Evolutionary conservation across 768 basidiomycete species (phyloP).

Genomic region (Lactifluus piperatus): DNA sequence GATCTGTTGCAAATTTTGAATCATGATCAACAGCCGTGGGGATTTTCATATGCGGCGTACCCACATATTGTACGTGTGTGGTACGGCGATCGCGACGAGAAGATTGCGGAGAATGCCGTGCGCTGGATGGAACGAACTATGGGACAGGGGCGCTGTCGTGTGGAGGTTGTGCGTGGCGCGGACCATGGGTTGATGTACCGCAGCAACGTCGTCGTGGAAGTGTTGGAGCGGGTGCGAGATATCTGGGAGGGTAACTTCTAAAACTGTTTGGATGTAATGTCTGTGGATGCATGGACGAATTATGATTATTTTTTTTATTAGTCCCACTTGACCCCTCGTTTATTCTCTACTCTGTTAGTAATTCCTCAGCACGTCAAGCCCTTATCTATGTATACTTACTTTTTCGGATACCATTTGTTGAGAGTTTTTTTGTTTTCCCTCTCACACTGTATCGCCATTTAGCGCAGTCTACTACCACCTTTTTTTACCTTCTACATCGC

Average conservation of each 20-base stretch:
- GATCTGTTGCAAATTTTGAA: constrained; percentile 91
- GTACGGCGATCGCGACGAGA: constrained; percentile 92
- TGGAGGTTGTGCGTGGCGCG: constrained; percentile 79
- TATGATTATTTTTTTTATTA: neutral
- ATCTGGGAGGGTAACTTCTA: constrained; percentile 27
- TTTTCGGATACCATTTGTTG: constrained; percentile 13
- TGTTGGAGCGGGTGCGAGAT: constrained; percentile 59
- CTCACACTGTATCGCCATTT: constrained; percentile 8
- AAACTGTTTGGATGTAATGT: neutral
- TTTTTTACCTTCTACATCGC: constrained; percentile 10
- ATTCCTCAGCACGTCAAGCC: neutral
- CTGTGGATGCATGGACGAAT: neutral
- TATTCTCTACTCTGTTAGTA: neutral
- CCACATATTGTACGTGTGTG: constrained; percentile 73
- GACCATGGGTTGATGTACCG: constrained; percentile 94
- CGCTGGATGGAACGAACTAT: constrained; percentile 88
- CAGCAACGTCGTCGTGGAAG: constrained; percentile 78
- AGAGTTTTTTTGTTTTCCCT: neutral
- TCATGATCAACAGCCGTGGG: constrained; percentile 82
- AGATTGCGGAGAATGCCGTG: constrained; percentile 85
- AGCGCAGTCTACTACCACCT: constrained; percentile 3
- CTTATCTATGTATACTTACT: constrained; percentile 16
- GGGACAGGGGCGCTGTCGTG: constrained; percentile 62
- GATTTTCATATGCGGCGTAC: constrained; percentile 79
- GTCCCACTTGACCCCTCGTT: neutral